phyloP scores from a whole-genome alignment of 2,329 filamentous ascomycete genomes.

The Hymenoscyphus occultus region DNA sequence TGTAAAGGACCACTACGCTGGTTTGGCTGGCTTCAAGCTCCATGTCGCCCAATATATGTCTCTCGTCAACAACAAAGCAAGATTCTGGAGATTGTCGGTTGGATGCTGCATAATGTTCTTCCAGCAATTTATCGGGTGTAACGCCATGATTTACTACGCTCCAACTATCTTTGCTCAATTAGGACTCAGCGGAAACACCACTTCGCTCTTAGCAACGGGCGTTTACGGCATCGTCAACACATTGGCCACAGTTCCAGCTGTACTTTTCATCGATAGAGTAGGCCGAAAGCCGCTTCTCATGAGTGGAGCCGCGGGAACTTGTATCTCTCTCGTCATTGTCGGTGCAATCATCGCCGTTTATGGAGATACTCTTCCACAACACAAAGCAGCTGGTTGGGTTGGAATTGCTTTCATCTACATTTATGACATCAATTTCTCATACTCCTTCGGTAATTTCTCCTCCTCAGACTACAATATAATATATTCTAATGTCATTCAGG shows the following conservation, averaged over 20 bases:
- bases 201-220: constrained; percentile 53
- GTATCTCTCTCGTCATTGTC: constrained; percentile 53
- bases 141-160: constrained; percentile 40
- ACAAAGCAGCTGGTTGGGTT: constrained; percentile 54
- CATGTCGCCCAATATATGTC: constrained; percentile 23
- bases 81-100: constrained; percentile 26
- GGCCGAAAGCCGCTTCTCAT: constrained; percentile 41
- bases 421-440: constrained; percentile 43
- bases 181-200: constrained; percentile 43
- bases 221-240: constrained; percentile 56
- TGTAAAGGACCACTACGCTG: constrained; percentile 48
- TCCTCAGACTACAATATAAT: too few relatives aligned
- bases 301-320: constrained; percentile 48
- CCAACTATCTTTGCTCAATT: constrained; percentile 46
- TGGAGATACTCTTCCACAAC: constrained; percentile 44
- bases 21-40: constrained; percentile 17
- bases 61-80: constrained; percentile 21
- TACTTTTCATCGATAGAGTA: constrained; percentile 33
- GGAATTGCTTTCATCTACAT: constrained; percentile 57
- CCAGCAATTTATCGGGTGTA: constrained; percentile 35
- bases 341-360: constrained; percentile 51
- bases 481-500: constrained; percentile 28
- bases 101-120: constrained; percentile 34
- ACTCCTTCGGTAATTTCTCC: not conserved
- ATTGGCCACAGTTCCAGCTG: constrained; percentile 42